phyloP scores from a whole-genome alignment of 2,329 filamentous ascomycete species.

The Epichloe sibirici region DNA sequence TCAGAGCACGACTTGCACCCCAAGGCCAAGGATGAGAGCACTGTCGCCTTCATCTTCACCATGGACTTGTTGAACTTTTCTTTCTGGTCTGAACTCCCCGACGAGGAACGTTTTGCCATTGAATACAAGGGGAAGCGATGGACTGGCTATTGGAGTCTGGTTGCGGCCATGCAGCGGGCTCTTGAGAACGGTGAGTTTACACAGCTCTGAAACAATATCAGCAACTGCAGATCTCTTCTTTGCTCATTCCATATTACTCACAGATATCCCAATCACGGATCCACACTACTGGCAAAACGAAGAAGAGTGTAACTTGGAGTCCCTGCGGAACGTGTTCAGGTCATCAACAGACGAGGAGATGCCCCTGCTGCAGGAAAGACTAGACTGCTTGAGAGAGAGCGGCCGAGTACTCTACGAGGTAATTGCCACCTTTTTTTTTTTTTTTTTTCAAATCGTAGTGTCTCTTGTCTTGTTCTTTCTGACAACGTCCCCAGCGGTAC shows the following conservation, averaged over 20 bases:
- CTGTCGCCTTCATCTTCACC: conserved; percentile 86
- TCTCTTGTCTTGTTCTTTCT: neutral
- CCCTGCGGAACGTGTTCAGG: conserved; percentile 67
- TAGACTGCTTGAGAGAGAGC: conserved; percentile 71
- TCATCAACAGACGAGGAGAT: conserved; percentile 80
- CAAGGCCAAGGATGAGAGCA: conserved; percentile 63
- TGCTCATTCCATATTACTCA: neutral
- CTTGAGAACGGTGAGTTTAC: conserved; percentile 59
- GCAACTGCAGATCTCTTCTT: neutral
- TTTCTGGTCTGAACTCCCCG: conserved; percentile 72
- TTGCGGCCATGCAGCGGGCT: conserved; percentile 75
- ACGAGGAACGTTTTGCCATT: conserved; percentile 67
- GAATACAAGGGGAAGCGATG: conserved; percentile 70
- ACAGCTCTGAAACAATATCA: neutral
- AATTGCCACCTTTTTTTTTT: neutral
- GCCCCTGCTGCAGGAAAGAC: conserved; percentile 66
- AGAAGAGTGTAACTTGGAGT: conserved; percentile 61
- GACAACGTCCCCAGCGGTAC: conserved; percentile 46
- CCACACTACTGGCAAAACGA: conserved; percentile 77
- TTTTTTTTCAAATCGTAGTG: neutral
- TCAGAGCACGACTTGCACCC: conserved; percentile 83
- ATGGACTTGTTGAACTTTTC: conserved; percentile 97
- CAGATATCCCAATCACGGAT: conserved; percentile 77
- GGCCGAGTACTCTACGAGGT: conserved; percentile 69
- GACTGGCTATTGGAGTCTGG: conserved; percentile 93